These are phyloP conservation scores for Quillaja saponaria DNA, from an alignment of 306 rosid genomes.

Conservation along the genomic window DNA sequence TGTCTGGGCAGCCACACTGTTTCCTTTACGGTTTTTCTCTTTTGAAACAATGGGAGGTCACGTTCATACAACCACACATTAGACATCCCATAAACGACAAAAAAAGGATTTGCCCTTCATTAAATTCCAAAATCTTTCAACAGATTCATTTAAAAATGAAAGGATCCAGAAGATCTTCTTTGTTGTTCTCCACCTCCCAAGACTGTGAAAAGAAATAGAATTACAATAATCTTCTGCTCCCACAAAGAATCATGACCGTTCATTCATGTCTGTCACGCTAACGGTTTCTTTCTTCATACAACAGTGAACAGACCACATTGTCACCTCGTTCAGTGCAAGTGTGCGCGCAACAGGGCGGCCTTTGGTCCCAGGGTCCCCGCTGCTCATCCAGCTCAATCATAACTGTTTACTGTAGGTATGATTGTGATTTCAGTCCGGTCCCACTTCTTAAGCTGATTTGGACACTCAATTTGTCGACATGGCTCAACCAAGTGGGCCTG, in stretches of 20 bases:
- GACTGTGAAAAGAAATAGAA: too few species aligned
- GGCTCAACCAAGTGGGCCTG: too few species aligned
- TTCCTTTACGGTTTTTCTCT: constrained; percentile 6
- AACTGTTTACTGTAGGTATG: constrained; percentile 30
- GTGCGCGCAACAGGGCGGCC: constrained; percentile 26
- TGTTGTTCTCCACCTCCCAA: constrained; percentile 27
- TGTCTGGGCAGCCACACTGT: background rate
- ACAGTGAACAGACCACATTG: too few species aligned
- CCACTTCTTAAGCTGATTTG: background rate
- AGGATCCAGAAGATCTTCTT: constrained; percentile 46
- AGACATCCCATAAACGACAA: background rate
- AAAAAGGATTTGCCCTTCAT: constrained; percentile 6
- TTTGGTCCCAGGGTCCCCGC: constrained; percentile 44
- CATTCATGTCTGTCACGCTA: constrained; percentile 35
- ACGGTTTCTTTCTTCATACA: constrained; percentile 32
- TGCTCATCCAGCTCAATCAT: constrained; percentile 40
- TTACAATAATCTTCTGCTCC: too few species aligned
- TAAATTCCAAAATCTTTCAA: constrained; percentile 33
- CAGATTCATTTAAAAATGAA: constrained; percentile 30
- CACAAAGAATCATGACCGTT: constrained; percentile 33
- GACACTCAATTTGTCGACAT: rapidly evolving
- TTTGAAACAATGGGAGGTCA: constrained; percentile 29
- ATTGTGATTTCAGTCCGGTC: constrained; percentile 39
- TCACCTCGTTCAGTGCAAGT: constrained; percentile 34
- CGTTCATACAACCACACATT: constrained; percentile 10